These are phyloP conservation scores for Tephrocybe rancida DNA, from an alignment of 768 basidiomycete genomes.

Conservation along the genomic window DNA sequence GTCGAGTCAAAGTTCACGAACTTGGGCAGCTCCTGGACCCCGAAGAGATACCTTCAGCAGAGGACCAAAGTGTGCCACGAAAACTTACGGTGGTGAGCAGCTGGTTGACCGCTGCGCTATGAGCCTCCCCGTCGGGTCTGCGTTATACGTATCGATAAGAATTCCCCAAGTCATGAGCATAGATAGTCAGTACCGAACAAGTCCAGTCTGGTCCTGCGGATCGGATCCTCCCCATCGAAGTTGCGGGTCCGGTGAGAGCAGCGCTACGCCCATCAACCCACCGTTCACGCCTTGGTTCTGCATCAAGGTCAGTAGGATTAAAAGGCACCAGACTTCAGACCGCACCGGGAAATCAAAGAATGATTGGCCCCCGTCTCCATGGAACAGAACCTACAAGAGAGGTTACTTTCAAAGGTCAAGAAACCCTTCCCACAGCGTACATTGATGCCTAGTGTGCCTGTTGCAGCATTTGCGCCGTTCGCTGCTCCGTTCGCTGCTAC, in stretches of 20 bases:
- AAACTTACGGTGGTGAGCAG: constrained; percentile 21
- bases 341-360: constrained; percentile 24
- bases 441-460: constrained; percentile 24
- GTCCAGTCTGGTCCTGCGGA: constrained; percentile 9
- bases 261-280: constrained; percentile 23
- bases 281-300: constrained; percentile 22
- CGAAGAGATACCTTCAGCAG: background rate
- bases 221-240: constrained; percentile 21
- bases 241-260: constrained; percentile 22
- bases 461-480: constrained; percentile 4
- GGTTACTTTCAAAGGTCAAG: background rate
- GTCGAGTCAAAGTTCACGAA: constrained; percentile 27
- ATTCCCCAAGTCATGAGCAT: too few species aligned
- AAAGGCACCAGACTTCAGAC: background rate
- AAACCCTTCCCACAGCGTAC: constrained; percentile 5
- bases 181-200: constrained; percentile 20
- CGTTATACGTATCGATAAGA: too few species aligned
- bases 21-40: constrained; percentile 19
- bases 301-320: background rate
- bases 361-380: constrained; percentile 24
- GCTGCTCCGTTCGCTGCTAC: constrained; percentile 18
- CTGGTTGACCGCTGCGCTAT: constrained; percentile 29
- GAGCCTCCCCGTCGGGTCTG: constrained; percentile 27
- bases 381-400: constrained; percentile 22
- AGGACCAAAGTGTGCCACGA: background rate